Evolutionary conservation across 495 filamentous ascomycete species (phyloP).

Genomic region (Penicillium taxi): DNA sequence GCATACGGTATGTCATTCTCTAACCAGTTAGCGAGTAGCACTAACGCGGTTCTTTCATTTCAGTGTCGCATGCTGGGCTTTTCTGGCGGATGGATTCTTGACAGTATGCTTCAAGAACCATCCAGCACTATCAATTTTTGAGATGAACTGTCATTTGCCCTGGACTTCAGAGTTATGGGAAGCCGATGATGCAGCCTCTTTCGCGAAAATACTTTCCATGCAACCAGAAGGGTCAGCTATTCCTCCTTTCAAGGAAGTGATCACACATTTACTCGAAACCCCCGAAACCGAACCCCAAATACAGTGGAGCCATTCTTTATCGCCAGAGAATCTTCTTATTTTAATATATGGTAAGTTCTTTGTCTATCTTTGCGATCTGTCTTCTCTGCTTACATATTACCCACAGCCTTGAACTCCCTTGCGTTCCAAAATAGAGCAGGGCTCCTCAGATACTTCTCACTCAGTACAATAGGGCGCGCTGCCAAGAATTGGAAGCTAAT

Average conservation of each 20-base stretch:
- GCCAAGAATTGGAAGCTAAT: conserved; percentile 31
- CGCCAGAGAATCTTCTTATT: conserved; percentile 29
- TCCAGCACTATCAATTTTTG: conserved; percentile 28
- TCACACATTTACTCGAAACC: conserved; percentile 20
- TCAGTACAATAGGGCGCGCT: conserved; percentile 23
- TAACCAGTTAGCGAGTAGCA: too few species aligned
- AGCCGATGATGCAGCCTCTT: conserved; percentile 25
- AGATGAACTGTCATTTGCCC: conserved; percentile 32
- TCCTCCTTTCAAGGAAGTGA: conserved; percentile 21
- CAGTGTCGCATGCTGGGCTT: conserved; percentile 31
- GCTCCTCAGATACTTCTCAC: conserved; percentile 20
- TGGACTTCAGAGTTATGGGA: conserved; percentile 33
- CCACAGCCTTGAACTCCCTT: conserved; percentile 25
- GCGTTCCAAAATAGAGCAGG: conserved; percentile 25
- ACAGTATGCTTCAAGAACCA: conserved; percentile 35
- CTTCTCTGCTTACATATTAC: not conserved
- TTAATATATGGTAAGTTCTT: conserved; percentile 29
- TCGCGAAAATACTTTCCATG: conserved; percentile 15
- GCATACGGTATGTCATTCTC: conserved; percentile 22
- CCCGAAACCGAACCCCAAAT: conserved; percentile 7
- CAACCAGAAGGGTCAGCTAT: conserved; percentile 9
- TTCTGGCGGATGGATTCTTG: conserved; percentile 33
- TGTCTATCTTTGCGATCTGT: not conserved
- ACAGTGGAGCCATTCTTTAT: conserved; percentile 22
- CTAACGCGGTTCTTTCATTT: too few species aligned